These are phyloP conservation scores for Lactuca saligna DNA, from an alignment of 129 eudicot species.

Conservation along the genomic window DNA sequence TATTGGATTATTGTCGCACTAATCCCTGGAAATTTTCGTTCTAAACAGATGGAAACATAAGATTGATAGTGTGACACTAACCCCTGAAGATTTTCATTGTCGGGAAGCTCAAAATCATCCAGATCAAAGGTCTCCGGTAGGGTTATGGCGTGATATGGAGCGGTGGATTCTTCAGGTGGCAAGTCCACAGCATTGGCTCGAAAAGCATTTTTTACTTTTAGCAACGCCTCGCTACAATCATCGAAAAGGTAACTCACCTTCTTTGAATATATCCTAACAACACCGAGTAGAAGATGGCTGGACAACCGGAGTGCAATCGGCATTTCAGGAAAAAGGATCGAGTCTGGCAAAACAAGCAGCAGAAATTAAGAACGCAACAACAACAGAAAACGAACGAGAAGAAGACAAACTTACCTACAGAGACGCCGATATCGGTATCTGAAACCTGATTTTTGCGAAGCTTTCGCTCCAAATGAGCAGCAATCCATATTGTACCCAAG, in stretches of 20 bases:
- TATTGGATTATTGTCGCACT: conserved; percentile 3
- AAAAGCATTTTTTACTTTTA: conserved; percentile 92
- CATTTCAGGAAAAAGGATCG: conserved; percentile 88
- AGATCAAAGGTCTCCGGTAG: conserved; percentile 97
- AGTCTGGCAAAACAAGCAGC: conserved; percentile 52
- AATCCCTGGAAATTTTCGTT: conserved; percentile 17
- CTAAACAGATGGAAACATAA: conserved; percentile 1
- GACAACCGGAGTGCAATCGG: conserved; percentile 97
- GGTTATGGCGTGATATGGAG: conserved; percentile 93
- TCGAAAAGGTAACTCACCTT: conserved; percentile 93
- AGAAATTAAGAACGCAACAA: conserved; percentile 1
- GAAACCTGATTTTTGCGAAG: conserved; percentile 96
- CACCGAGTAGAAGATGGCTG: conserved; percentile 98
- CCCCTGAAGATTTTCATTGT: conserved; percentile 82
- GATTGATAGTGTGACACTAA: conserved; percentile 30
- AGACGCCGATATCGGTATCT: conserved; percentile 90
- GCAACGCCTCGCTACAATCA: conserved; percentile 96
- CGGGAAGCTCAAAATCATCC: conserved; percentile 98
- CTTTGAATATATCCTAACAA: conserved; percentile 89
- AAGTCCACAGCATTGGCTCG: conserved; percentile 92
- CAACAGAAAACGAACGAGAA: neutral
- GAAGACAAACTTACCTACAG: conserved; percentile 65
- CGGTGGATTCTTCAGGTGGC: conserved; percentile 95
- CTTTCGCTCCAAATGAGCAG: conserved; percentile 96
- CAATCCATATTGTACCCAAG: conserved; percentile 92